A percentile compares a stretch with the other conserved stretches of the same genome.
Evolutionary conservation across 148 eudicot species (phyloP).

Genomic region (Camellia lanceoleosa): DNA sequence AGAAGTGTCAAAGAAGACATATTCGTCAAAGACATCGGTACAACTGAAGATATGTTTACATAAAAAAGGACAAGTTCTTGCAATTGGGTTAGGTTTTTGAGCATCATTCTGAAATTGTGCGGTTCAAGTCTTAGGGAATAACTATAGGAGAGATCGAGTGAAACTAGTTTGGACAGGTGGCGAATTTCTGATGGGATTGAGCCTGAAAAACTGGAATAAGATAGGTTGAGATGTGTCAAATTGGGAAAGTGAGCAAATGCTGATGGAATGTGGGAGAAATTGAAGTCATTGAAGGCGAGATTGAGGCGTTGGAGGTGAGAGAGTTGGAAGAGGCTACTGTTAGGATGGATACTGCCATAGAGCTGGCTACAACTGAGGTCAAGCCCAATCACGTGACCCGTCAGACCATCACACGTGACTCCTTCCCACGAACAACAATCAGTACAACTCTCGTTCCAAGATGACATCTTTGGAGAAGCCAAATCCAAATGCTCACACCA

Average conservation of each 20-base stretch:
- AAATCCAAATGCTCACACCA: no score
- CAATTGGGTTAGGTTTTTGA: slow-evolving; percentile 7
- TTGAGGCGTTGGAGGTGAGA: neutral
- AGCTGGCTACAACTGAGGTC: slow-evolving; percentile 13
- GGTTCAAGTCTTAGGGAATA: no score
- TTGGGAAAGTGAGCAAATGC: neutral
- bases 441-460: neutral
- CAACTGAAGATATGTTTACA: neutral
- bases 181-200: neutral
- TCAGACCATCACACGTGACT: neutral
- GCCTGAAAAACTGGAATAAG: neutral
- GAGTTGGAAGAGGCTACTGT: neutral
- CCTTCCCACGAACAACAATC: slow-evolving; percentile 14
- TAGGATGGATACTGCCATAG: neutral
- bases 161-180: neutral
- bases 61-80: neutral
- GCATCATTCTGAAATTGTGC: neutral
- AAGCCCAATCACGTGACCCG: slow-evolving; percentile 5
- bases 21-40: neutral
- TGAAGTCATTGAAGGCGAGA: neutral
- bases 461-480: neutral
- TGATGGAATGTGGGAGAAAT: neutral
- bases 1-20: slow-evolving; percentile 11
- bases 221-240: neutral
- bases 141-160: neutral